Base-by-base conservation (phyloP, 176 grass and related monocot species). In the Carex scoparia region DNA sequence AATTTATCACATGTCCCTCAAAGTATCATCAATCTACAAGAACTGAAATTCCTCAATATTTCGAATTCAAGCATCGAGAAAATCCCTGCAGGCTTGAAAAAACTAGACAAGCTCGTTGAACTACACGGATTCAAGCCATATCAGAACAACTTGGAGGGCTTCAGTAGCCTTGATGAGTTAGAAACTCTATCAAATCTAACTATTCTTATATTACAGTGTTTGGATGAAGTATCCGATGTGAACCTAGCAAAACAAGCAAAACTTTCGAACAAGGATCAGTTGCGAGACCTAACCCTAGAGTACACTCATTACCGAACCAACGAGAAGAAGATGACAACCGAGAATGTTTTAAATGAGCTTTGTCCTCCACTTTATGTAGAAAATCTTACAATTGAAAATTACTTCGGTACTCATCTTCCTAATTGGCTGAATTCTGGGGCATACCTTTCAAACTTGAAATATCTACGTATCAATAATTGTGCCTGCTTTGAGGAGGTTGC, bases 171-270 rank as follows among this genome's bases (percentile, higher is more conserved):
- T 35, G 33, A 35, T 1, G 33, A 35, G 33, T 35, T 35, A 35
- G 33, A 35, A 35, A 10, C 65, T 69, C 65, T 69, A 6, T 69
- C 19, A 11, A 16, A 69, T 13, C 27, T 69, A 1, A 1, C 2
- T 12, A 1, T 4, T 28, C 65, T 69, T 35, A 1, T 0, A 0
- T 10, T 69, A 11, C 0, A 0, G 4, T 7, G 7, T 11, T 35
- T 69, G 12, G 65, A 69, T 4, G 5, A 33, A 35, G 32, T n/a
- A 28, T 31, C 65, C 23, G 11, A 69, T 30, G 10, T 10, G 15
- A 69, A 10, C 23, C 5, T 69, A n/a, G 65, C 65, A 35, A 69
- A 35, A 35, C 30, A 2, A 0, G 65, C 27, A 3, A 14, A 69
- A 10, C 32, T 69, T 10, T 1, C 0, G 23, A 30, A 7, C 4